phyloP scores from a whole-genome alignment of 2,329 filamentous ascomycete genomes.

The Xylariaceae sp. region DNA sequence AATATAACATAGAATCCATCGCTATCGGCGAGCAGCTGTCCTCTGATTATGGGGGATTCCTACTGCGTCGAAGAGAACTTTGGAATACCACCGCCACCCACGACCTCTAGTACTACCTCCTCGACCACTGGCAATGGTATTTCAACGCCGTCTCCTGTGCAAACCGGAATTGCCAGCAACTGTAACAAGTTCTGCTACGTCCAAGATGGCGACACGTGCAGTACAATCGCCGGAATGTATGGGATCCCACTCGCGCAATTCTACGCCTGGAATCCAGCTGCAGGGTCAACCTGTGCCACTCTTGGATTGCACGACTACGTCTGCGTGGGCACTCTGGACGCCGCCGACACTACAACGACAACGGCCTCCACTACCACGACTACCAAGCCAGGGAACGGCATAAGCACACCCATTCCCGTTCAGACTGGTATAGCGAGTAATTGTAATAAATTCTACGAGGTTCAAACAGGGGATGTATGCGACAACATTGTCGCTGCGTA shows the following conservation, averaged over 20 bases:
- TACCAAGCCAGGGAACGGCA: conserved; percentile 8
- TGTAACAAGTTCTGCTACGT: conserved; percentile 24
- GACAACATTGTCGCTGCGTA: background rate
- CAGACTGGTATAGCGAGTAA: conserved; percentile 9
- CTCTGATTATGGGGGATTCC: conserved; percentile 11
- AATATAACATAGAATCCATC: conserved; percentile 15
- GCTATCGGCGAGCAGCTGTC: conserved; percentile 4
- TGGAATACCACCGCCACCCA: conserved; percentile 1
- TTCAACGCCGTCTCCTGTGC: conserved; percentile 17
- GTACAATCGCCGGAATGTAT: background rate
- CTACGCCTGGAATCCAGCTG: conserved; percentile 8
- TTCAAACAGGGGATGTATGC: conserved; percentile 1
- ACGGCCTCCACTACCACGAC: background rate
- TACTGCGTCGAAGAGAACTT: conserved; percentile 24
- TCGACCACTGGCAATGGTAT: conserved; percentile 17
- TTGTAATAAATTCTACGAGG: background rate
- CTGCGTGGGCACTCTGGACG: conserved; percentile 1
- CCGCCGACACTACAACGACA: conserved; percentile 1
- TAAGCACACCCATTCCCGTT: conserved; percentile 5
- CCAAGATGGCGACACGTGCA: conserved; percentile 13
- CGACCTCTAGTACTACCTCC: conserved; percentile 4
- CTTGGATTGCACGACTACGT: background rate
- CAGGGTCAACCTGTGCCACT: background rate
- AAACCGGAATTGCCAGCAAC: conserved; percentile 18
- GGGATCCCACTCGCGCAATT: background rate